Base-by-base conservation (phyloP, 129 eudicot genomes). In the Deinandra increscens region DNA sequence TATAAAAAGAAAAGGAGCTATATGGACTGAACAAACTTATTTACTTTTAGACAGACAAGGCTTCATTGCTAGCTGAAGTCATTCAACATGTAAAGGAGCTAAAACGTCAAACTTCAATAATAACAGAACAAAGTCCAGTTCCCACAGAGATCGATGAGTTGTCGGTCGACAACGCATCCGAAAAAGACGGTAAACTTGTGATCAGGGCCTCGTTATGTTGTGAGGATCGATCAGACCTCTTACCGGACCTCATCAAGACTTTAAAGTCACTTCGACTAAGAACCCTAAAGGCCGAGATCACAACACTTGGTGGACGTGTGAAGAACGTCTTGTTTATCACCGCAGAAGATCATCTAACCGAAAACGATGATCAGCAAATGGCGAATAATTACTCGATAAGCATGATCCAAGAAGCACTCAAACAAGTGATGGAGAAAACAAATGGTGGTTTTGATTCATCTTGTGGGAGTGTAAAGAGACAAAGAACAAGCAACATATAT, bases 31-130 rank as follows among this genome's bases (percentile, higher is more conserved):
- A 1, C 0, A 48, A 13, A 13, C 39, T 26, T 26, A 1, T 26
- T 26, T 26, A 48, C 23, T 9, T 19, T 36, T 34, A 93, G 98
- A 93, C 98, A 56, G 98, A 93, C 79, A 93, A 93, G 80, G 98
- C 98, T n/a, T 93, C 98, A 41, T 84, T 93, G 80, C 84, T 93
- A 42, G 98, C 98, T 11, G 97, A 93, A 71, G 98, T 93, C 15
- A 89, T 93, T 68, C 95, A 89, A 29, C 98, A 89, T 23, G 95
- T 93, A 63, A 93, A 87, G 70, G 98, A 93, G 79, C 82, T 89
- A 23, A 83, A 87, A 72, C 84, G 82, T 15, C 97, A 93, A 68
- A 89, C 98, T 11, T 89, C 96, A 18, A 44, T 82, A n/a, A 89
- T 93, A 14, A 82, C 87, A 1, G 92, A 93, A 61, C 78, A 91